These are phyloP conservation scores for Stagonosporopsis cucurbitacearum DNA, from an alignment of 2,329 filamentous ascomycete species.

Conservation along the genomic window DNA sequence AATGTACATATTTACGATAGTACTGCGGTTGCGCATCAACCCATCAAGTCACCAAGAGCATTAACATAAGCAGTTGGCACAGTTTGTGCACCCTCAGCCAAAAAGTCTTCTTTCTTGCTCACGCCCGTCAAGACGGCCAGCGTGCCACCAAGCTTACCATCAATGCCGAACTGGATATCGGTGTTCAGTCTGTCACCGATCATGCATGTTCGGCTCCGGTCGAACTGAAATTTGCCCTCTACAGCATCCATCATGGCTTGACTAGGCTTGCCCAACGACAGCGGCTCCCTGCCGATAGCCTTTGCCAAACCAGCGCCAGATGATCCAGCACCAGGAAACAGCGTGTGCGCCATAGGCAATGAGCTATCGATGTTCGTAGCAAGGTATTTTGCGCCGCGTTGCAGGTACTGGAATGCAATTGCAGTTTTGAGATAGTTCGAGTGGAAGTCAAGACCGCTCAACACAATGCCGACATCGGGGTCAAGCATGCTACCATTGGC, in stretches of 20 bases:
- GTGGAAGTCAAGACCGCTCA: constrained; percentile 91
- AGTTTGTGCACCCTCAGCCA: constrained; percentile 70
- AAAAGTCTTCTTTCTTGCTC: constrained; percentile 81
- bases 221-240: constrained; percentile 91
- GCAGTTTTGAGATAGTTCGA: constrained; percentile 93
- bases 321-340: constrained; percentile 92
- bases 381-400: constrained; percentile 81
- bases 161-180: constrained; percentile 93
- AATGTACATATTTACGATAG: background rate
- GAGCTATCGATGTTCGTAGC: constrained; percentile 95
- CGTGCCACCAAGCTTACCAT: constrained; percentile 89
- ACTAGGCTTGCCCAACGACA: constrained; percentile 89
- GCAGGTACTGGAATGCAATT: constrained; percentile 84
- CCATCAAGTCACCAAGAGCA: constrained; percentile 75
- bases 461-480: constrained; percentile 85
- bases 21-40: constrained; percentile 17
- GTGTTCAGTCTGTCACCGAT: constrained; percentile 92
- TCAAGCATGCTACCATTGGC: constrained; percentile 78
- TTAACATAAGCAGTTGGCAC: constrained; percentile 86
- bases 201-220: constrained; percentile 89
- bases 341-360: constrained; percentile 76
- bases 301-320: constrained; percentile 78
- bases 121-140: constrained; percentile 91
- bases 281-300: constrained; percentile 67
- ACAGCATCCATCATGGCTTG: constrained; percentile 99